Evolutionary conservation across 2,329 filamentous ascomycete species (phyloP).

Genomic region (Colletotrichum tropicicola): DNA sequence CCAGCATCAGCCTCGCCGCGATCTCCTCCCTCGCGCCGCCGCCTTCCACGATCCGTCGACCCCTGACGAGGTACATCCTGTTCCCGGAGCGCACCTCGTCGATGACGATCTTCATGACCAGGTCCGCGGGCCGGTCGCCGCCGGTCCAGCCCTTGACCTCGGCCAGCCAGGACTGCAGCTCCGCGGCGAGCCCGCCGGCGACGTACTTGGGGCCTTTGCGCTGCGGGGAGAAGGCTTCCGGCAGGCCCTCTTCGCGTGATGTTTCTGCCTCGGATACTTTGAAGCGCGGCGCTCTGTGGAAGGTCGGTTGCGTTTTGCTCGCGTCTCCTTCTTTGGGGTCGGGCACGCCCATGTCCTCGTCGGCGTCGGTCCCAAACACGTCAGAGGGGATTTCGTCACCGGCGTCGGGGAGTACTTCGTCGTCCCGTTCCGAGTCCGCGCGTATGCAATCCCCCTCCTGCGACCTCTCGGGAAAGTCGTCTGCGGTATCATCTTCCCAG

Average conservation of each 20-base stretch:
- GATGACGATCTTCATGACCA: conserved; percentile 38
- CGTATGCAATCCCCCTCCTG: background rate
- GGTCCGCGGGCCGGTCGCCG: conserved; percentile 17
- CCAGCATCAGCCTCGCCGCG: conserved; percentile 41
- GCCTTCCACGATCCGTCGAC: conserved; percentile 26
- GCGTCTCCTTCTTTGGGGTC: background rate
- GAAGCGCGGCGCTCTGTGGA: conserved; percentile 50
- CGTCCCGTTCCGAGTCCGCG: background rate
- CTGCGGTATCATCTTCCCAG: background rate
- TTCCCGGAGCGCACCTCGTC: conserved; percentile 41
- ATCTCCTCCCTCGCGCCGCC: background rate
- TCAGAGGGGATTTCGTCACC: background rate
- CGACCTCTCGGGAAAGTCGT: background rate
- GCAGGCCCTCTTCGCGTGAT: conserved; percentile 34
- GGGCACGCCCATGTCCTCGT: conserved; percentile 20
- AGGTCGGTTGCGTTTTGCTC: conserved; percentile 44
- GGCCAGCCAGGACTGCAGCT: conserved; percentile 51
- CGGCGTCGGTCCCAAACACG: conserved; percentile 14
- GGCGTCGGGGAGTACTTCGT: background rate
- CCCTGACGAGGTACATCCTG: conserved; percentile 45
- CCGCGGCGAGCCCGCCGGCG: conserved; percentile 46
- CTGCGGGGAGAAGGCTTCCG: conserved; percentile 45
- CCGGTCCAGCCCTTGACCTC: conserved; percentile 47
- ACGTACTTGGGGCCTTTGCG: conserved; percentile 44
- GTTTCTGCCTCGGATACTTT: conserved; percentile 39